phyloP scores from a whole-genome alignment of 768 basidiomycete genomes.

The Termitomyces heimii region DNA sequence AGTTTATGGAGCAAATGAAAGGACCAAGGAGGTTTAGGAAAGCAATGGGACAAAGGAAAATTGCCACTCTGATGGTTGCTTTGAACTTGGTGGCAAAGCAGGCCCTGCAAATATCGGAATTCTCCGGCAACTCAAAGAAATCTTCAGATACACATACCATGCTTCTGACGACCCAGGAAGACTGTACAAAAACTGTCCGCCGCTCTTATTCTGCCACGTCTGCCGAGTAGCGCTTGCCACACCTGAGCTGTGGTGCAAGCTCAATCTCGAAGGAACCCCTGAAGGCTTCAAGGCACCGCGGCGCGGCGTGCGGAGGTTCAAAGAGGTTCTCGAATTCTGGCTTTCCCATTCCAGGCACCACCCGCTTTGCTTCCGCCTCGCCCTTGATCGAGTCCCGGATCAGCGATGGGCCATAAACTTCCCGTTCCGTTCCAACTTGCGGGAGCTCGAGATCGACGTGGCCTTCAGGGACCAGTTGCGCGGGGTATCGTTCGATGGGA shows the following conservation, averaged over 20 bases:
- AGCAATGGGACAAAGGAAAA: no score
- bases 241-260: neutral
- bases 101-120: no score
- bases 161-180: neutral
- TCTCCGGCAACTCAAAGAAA: neutral
- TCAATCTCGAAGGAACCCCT: neutral
- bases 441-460: neutral
- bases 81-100: no score
- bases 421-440: neutral
- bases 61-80: no score
- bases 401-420: neutral
- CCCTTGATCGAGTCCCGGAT: neutral
- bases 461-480: neutral
- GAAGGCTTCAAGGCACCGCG: neutral
- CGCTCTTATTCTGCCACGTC: neutral
- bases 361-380: neutral
- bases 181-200: neutral
- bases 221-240: neutral
- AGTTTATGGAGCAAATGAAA: no score
- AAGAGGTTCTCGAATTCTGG: neutral
- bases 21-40: no score
- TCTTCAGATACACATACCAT: neutral
- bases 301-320: neutral
- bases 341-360: neutral
- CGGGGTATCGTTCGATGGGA: neutral